phyloP scores from a whole-genome alignment of 768 basidiomycete genomes.

The Boletellus ananiceps region DNA sequence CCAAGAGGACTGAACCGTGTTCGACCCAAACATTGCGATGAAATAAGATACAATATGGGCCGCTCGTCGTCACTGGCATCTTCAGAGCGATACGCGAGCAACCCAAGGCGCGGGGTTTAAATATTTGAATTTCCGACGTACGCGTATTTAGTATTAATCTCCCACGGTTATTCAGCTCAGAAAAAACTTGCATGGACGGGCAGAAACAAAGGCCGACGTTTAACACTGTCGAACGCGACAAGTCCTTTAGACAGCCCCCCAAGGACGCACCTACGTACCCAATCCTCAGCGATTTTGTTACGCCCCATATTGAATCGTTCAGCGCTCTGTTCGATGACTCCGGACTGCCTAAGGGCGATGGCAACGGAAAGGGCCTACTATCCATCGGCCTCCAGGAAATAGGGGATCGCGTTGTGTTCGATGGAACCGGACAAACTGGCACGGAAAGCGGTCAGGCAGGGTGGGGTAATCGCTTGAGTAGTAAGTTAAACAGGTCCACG shows the following conservation, averaged over 20 bases:
- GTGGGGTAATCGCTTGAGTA: conserved; percentile 82
- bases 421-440: conserved; percentile 55
- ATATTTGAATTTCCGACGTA: conserved; percentile 13
- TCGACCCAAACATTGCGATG: conserved; percentile 57
- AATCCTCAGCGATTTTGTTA: conserved; percentile 87
- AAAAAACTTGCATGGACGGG: conserved; percentile 29
- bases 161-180: conserved; percentile 18
- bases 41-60: conserved; percentile 10
- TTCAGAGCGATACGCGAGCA: conserved; percentile 8
- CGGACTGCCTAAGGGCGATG: conserved; percentile 67
- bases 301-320: conserved; percentile 94
- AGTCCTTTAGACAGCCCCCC: conserved; percentile 71
- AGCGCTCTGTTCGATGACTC: conserved; percentile 95
- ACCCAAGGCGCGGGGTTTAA: conserved; percentile 19
- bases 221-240: conserved; percentile 76
- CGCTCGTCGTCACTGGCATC: conserved; percentile 25
- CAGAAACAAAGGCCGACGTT: conserved; percentile 55
- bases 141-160: conserved; percentile 21
- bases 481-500: conserved; percentile 44
- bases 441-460: conserved; percentile 49
- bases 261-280: conserved; percentile 63
- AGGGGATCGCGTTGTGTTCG: conserved; percentile 89
- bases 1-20: conserved; percentile 58
- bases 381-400: conserved; percentile 79
- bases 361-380: conserved; percentile 76